A percentile compares a stretch with the other conserved stretches of the same genome.
Conservation (phyloP, 768 basidiomycete genomes). For the Tylopilus rubrobrunneus region DNA sequence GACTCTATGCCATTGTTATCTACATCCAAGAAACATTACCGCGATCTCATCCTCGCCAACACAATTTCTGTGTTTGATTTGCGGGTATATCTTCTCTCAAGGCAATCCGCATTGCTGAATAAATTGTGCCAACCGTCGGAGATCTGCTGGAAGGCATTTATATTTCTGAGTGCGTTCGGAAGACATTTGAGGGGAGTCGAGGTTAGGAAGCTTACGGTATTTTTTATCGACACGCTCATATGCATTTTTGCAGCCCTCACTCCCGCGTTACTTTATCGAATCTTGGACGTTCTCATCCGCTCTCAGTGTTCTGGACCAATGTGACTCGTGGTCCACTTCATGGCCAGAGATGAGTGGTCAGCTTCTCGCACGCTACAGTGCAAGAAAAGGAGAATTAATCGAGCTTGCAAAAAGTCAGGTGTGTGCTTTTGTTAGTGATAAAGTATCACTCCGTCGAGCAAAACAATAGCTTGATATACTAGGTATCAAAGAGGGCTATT, state of each 20-base stretch:
- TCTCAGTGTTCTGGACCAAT: constrained; percentile 76
- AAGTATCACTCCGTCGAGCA: background rate
- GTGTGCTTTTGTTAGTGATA: constrained; percentile 9
- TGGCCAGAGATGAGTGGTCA: constrained; percentile 43
- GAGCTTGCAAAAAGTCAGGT: constrained; percentile 91
- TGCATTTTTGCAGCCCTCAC: constrained; percentile 35
- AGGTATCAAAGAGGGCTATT: constrained; percentile 67
- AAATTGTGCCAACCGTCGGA: constrained; percentile 66
- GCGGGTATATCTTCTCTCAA: constrained; percentile 82
- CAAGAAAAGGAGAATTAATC: constrained; percentile 82
- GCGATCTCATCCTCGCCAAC: constrained; percentile 85
- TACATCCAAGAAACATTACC: constrained; percentile 75
- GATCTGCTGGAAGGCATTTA: constrained; percentile 62
- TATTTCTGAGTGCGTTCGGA: constrained; percentile 77
- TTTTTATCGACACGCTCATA: constrained; percentile 16
- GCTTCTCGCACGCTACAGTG: constrained; percentile 52
- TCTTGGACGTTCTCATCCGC: constrained; percentile 94
- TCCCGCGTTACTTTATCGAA: constrained; percentile 76
- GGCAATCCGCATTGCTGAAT: constrained; percentile 76
- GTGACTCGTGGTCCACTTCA: constrained; percentile 63
- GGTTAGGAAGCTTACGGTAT: constrained; percentile 39
- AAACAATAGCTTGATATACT: constrained; percentile 72
- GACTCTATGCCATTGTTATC: constrained; percentile 83
- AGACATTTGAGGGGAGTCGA: constrained; percentile 70
- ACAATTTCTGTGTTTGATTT: constrained; percentile 93